Evolutionary conservation across 257 asterid species (phyloP), one percentile per base, ranked within the genome.

Genomic region (Thymus mandschuricus): DNA sequence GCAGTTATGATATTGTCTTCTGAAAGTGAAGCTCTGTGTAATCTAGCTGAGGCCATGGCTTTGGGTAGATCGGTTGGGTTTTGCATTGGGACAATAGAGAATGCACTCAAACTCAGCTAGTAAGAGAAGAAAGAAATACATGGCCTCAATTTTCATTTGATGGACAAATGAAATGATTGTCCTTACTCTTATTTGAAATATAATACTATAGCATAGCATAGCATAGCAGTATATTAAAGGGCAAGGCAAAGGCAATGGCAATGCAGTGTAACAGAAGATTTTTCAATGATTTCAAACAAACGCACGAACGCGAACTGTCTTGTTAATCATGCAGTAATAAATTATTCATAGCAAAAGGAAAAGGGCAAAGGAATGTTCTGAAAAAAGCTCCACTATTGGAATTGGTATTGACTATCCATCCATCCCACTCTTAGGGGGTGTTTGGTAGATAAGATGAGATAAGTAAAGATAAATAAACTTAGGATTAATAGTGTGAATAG

Each of bases 31-130:
- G 86, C 88, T 64, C 82, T 59, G 43, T 82, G 74, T 13, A 74
- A 54, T 48, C 79, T 88, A 35, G 87, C 91, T 29, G 84, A 80
- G 76, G 86, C 91, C 81, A 90, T 90, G 96, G 75, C 86, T 31
- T 60, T 35, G 74, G 85, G 85, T 74, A 79, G 78, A 78, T 88
- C 97, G 10, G 82, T 90, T 65, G 89, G 95, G 28, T 81, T 60
- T 75, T 88, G 96, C 76, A 82, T 90, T 12, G 84, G 86, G 59
- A 61, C 80, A 15, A 76, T 90, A 62, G 96, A 90, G 79, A 66
- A 40, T 64, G 59, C 82, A 34, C 48, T 83, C 21, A 21, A 21
- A 21, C 21, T 21, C 21, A 21, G 21, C 21, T 21, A 21, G 21
- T 21, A 21, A 21, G 21, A 21, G 21, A 21, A 21, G 21, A 21